Evolutionary conservation across 805 yeast species (phyloP).

Genomic region (Spathaspora gorwiae): DNA sequence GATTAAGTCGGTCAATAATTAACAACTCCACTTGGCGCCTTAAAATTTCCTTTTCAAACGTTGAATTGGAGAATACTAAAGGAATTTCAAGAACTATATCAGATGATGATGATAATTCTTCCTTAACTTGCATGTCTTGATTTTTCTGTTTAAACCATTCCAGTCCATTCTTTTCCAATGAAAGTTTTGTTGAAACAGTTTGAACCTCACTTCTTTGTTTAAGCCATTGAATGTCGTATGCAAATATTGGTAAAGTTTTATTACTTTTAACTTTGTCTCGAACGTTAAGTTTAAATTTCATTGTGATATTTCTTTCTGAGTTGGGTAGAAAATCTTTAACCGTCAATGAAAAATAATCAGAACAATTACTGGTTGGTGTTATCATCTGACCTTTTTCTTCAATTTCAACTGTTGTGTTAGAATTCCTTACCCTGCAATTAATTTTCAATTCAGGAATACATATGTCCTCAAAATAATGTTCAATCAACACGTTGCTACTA

Average conservation of each 20-base stretch:
- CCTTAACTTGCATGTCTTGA: no score
- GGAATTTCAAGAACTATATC: no score
- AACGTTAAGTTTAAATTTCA: constrained; percentile 7
- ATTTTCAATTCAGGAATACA: constrained; percentile 19
- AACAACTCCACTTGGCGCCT: no score
- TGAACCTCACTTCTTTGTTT: neutral
- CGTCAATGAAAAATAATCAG: constrained; percentile 7
- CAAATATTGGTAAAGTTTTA: constrained; percentile 1
- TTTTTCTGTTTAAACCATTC: no score
- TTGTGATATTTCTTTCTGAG: constrained; percentile 12
- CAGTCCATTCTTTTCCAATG: no score
- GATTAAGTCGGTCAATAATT: no score
- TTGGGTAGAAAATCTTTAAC: constrained; percentile 13
- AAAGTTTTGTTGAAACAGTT: no score
- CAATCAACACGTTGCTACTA: no score
- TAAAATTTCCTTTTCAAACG: no score
- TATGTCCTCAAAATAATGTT: constrained; percentile 1
- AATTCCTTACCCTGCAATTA: constrained; percentile 13
- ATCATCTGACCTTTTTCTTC: constrained; percentile 21
- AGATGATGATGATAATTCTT: no score
- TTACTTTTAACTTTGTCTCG: neutral
- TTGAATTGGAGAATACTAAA: no score
- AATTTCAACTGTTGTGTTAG: constrained; percentile 14
- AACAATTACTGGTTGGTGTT: constrained; percentile 2
- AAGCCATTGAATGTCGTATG: constrained; percentile 4